Evolutionary conservation across 2,329 filamentous ascomycete species (phyloP), one percentile per base, ranked within the genome.

Genomic region (Aspergillus sp.): DNA sequence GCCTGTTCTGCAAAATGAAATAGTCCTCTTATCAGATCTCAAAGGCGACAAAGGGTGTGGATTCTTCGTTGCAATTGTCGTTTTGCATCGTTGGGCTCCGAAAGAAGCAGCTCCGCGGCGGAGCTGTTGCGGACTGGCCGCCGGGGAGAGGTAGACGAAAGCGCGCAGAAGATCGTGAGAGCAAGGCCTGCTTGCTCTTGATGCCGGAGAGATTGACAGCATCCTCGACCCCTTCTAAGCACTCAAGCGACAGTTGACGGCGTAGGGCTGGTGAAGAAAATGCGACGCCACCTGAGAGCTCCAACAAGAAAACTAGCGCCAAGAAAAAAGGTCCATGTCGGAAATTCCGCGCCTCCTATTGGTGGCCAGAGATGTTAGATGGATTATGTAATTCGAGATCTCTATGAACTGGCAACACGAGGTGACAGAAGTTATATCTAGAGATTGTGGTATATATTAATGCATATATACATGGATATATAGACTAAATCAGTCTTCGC

Each of bases 181-280:
- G 49, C 61, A 64, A 36, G 66, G 54, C 52, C 64, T 54, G 54
- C 60, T 65, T 31, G 61, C 62, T 46, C 62, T 66, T 34, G 63
- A 60, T 43, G 66, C 60, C 42, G 67, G 64, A 55, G 62, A 61
- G 57, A 62, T 61, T 49, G 70, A 66, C 45, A 73, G 55, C 72
- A 75, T 75, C 42, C 34, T 69, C 46, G 52, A 23, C 50, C 40
- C 47, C 54, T 52, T 58, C 59, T 56, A 50, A 45, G 31, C 43
- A 23, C 44, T 13, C 25, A 58, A 55, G 42, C 20, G 44, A 55
- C 13, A 46, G 44, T 51, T 46, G 48, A 29, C 45, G 44, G 47
- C 45, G 21, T 44, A 31, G 50, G 38, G 36, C 19, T 38, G 42
- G 49, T 44, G 51, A 52, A 40, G 49, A 47, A 55, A 56, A 48